phyloP scores from a whole-genome alignment of 2,329 filamentous ascomycete genomes.

The Diaporthe sp. region DNA sequence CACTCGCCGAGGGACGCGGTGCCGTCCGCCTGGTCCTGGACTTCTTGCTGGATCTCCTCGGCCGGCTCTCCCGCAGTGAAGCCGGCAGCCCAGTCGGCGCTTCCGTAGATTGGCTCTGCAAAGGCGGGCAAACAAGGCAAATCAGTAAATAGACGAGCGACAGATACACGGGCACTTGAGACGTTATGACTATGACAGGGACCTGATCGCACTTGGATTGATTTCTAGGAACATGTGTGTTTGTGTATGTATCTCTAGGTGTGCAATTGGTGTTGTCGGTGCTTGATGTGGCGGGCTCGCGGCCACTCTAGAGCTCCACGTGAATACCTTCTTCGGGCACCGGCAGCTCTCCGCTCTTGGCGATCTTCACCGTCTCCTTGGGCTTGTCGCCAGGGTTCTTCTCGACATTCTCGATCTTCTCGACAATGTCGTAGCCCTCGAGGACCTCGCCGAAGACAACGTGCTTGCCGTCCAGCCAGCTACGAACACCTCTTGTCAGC shows the following conservation, averaged over 20 bases:
- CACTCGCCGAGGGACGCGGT: constrained; percentile 50
- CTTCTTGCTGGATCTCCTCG: constrained; percentile 38
- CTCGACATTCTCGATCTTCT: constrained; percentile 80
- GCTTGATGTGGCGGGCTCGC: constrained; percentile 54
- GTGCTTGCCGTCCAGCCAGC: constrained; percentile 86
- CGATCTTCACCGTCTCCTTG: constrained; percentile 77
- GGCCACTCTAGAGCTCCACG: constrained; percentile 77
- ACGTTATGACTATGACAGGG: constrained; percentile 13
- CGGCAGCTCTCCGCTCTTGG: constrained; percentile 85
- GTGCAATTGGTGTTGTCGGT: constrained; percentile 14
- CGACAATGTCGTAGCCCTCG: constrained; percentile 85
- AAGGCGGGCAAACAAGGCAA: constrained; percentile 44
- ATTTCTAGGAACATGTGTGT: constrained; percentile 35
- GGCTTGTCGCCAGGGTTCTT: constrained; percentile 79
- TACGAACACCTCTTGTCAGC: constrained; percentile 46
- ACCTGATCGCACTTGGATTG: constrained; percentile 31
- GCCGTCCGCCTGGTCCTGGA: constrained; percentile 9
- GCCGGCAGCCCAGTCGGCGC: constrained; percentile 53
- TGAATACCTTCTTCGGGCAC: constrained; percentile 94
- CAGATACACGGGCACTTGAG: constrained; percentile 37
- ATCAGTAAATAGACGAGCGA: constrained; percentile 47
- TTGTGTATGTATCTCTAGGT: constrained; percentile 30
- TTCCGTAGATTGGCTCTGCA: constrained; percentile 50
- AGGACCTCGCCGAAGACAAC: constrained; percentile 92
- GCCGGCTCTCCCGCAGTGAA: constrained; percentile 48